Percentiles rank a stretch among this genome's conserved stretches.
Conservation (phyloP, 257 asterid species). For the Lycium ferocissimum region DNA sequence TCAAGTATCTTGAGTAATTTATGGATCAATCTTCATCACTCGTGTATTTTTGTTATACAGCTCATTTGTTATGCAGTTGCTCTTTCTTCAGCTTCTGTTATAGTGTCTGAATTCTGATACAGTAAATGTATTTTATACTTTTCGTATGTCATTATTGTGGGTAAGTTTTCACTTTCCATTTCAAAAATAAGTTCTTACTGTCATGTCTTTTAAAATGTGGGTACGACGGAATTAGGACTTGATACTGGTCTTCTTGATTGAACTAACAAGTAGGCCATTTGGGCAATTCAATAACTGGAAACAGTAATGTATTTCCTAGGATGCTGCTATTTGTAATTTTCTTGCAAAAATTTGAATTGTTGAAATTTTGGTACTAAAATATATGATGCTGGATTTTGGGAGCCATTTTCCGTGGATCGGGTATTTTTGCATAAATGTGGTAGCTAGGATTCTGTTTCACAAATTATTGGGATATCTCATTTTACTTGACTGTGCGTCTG, state of each 20-base stretch:
- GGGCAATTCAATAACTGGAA: background rate
- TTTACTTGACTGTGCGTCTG: background rate
- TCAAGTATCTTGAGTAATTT: background rate
- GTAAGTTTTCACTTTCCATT: background rate
- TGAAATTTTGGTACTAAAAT: background rate
- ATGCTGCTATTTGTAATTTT: conserved; percentile 1
- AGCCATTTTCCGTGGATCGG: background rate
- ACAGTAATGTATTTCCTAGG: conserved; percentile 6
- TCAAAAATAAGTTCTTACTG: background rate
- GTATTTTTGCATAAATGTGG: background rate
- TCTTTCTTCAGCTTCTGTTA: conserved; percentile 14
- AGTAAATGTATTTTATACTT: background rate
- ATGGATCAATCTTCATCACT: background rate
- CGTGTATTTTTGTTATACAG: background rate
- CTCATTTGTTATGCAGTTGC: background rate
- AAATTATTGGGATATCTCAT: background rate
- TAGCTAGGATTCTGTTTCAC: background rate
- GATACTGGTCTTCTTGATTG: background rate
- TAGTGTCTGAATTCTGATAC: background rate
- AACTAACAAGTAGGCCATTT: background rate
- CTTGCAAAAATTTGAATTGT: background rate
- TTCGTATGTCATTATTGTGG: background rate
- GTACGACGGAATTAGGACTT: background rate
- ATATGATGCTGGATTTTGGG: background rate
- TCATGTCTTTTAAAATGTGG: conserved; percentile 2